These are phyloP conservation scores for Blastomyces gilchristii DNA, from an alignment of 2,329 filamentous ascomycete genomes.

Conservation along the genomic window DNA sequence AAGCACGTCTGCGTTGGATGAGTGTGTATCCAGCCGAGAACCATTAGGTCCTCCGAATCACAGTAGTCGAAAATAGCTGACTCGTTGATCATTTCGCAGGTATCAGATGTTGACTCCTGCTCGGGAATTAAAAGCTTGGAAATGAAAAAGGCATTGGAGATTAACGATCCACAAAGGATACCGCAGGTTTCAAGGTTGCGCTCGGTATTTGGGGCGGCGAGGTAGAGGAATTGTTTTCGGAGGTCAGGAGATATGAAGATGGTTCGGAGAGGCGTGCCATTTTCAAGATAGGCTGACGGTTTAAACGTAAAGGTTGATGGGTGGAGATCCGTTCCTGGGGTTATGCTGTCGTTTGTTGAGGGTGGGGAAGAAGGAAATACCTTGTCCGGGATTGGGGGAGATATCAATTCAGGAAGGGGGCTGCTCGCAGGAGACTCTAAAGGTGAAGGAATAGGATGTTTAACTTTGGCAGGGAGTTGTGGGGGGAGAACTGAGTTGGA, in stretches of 20 bases:
- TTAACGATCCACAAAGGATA: conserved; percentile 79
- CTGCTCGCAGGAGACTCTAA: neutral
- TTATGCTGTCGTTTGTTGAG: conserved; percentile 20
- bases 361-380: conserved; percentile 16
- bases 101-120: conserved; percentile 81
- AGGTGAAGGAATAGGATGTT: conserved; percentile 19
- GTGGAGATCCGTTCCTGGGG: conserved; percentile 24
- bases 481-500: conserved; percentile 23
- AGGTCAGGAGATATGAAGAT: conserved; percentile 74
- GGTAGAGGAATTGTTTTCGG: conserved; percentile 60
- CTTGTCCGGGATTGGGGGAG: conserved; percentile 20
- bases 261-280: conserved; percentile 73
- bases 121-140: conserved; percentile 81
- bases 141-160: conserved; percentile 90
- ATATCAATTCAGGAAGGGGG: conserved; percentile 20
- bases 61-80: conserved; percentile 79
- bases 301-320: conserved; percentile 62
- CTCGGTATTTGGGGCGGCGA: conserved; percentile 66
- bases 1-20: conserved; percentile 96
- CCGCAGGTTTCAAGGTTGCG: conserved; percentile 88
- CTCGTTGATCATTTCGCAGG: conserved; percentile 89
- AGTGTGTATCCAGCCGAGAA: conserved; percentile 96
- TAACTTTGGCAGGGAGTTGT: conserved; percentile 32
- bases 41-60: conserved; percentile 68
- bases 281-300: conserved; percentile 80